These are phyloP conservation scores for Schizochytrium sp. DNA, from an alignment of 108 stramenopile species.

Conservation along the genomic window DNA sequence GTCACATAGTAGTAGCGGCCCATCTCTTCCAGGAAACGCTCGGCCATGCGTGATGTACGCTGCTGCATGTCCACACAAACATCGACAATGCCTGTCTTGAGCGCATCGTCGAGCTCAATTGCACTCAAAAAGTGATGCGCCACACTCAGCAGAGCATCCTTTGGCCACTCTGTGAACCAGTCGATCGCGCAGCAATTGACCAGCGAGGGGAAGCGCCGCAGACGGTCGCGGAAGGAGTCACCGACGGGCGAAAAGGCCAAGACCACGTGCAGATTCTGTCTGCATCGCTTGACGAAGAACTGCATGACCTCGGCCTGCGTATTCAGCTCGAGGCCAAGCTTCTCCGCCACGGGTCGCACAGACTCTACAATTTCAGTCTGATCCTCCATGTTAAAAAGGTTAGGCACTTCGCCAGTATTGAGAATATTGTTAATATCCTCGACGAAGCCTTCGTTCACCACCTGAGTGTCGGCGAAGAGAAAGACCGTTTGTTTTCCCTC, in stretches of 20 bases:
- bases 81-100: slow-evolving; percentile 44
- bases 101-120: slow-evolving; percentile 34
- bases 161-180: slow-evolving; percentile 63
- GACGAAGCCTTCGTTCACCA: slow-evolving; percentile 52
- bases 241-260: slow-evolving; percentile 54
- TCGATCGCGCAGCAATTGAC: slow-evolving; percentile 68
- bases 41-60: slow-evolving; percentile 29
- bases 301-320: slow-evolving; percentile 41
- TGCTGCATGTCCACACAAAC: slow-evolving; percentile 59
- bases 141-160: slow-evolving; percentile 54
- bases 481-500: slow-evolving; percentile 50
- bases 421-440: slow-evolving; percentile 63
- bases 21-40: slow-evolving; percentile 42
- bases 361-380: slow-evolving; percentile 39
- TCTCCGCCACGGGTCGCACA: slow-evolving; percentile 26
- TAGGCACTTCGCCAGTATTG: slow-evolving; percentile 62
- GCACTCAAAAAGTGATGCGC: slow-evolving; percentile 44
- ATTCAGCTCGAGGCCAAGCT: slow-evolving; percentile 22
- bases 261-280: slow-evolving; percentile 57
- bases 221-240: slow-evolving; percentile 54
- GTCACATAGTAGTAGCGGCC: slow-evolving; percentile 60
- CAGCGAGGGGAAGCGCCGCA: slow-evolving; percentile 57
- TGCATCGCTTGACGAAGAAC: slow-evolving; percentile 47
- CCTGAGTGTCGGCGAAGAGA: slow-evolving; percentile 57
- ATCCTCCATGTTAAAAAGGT: slow-evolving; percentile 51